Evolutionary conservation across 2,329 filamentous ascomycete species (phyloP).

Genomic region (Purpureocillium takamizusanense): DNA sequence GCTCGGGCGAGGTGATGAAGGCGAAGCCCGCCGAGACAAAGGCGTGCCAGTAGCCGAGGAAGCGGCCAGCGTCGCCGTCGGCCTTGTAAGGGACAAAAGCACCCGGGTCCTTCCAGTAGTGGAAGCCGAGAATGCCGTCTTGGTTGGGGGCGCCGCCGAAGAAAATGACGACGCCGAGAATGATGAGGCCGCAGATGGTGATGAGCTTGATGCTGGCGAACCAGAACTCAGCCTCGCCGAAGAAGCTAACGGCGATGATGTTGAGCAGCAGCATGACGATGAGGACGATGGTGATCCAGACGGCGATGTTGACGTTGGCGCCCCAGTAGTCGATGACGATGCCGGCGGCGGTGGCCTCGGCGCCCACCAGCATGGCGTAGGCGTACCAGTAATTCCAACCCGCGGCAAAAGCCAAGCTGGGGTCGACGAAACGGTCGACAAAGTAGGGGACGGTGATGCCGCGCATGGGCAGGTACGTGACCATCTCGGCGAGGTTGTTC

Average conservation of each 20-base stretch:
- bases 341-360: slow-evolving; percentile 48
- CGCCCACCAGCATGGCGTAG: slow-evolving; percentile 47
- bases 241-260: slow-evolving; percentile 46
- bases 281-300: slow-evolving; percentile 52
- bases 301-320: slow-evolving; percentile 37
- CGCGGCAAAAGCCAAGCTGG: slow-evolving; percentile 44
- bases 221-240: slow-evolving; percentile 54
- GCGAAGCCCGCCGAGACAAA: slow-evolving; percentile 51
- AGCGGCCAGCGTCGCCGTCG: slow-evolving; percentile 37
- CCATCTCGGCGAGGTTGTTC: slow-evolving; percentile 47
- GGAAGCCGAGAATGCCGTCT: slow-evolving; percentile 34
- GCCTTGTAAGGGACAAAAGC: slow-evolving; percentile 40
- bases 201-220: slow-evolving; percentile 53
- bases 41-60: slow-evolving; percentile 50
- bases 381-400: slow-evolving; percentile 58
- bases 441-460: slow-evolving; percentile 50
- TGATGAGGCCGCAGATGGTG: slow-evolving; percentile 48
- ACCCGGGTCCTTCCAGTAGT: slow-evolving; percentile 27
- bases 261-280: slow-evolving; percentile 45
- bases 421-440: slow-evolving; percentile 45
- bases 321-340: slow-evolving; percentile 55
- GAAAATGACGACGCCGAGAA: slow-evolving; percentile 46
- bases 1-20: slow-evolving; percentile 54
- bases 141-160: slow-evolving; percentile 45
- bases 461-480: slow-evolving; percentile 43